A percentile compares a stretch with the other conserved stretches of the same genome.
phyloP scores from a whole-genome alignment of 2,329 filamentous ascomycete genomes.

The Exophiala lecanii-corni region DNA sequence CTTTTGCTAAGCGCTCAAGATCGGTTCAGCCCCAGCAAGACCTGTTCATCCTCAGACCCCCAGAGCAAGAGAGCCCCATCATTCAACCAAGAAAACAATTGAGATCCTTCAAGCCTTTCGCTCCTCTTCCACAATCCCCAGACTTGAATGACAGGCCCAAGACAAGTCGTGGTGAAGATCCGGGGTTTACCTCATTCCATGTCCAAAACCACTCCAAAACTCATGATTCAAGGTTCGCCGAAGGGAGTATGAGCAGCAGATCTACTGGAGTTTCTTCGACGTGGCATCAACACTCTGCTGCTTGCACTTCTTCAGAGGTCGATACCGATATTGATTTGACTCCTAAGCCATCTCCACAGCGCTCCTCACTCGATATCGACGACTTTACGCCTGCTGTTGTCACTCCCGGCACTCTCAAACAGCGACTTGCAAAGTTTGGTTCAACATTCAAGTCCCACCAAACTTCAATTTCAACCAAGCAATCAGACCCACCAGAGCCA shows the following conservation, averaged over 20 bases:
- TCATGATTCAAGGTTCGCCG: constrained; percentile 57
- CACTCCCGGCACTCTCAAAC: constrained; percentile 21
- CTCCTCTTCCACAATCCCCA: constrained; percentile 1
- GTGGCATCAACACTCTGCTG: constrained; percentile 19
- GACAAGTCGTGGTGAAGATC: constrained; percentile 12
- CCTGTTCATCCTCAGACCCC: constrained; percentile 7
- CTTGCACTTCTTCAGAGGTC: constrained; percentile 9
- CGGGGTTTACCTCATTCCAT: not conserved
- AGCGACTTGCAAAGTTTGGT: constrained; percentile 20
- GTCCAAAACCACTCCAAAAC: not conserved
- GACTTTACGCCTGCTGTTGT: constrained; percentile 22
- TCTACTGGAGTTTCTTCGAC: constrained; percentile 24
- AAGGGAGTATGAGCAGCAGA: constrained; percentile 84
- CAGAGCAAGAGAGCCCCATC: constrained; percentile 4
- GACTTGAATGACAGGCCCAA: constrained; percentile 17
- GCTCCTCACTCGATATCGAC: constrained; percentile 22
- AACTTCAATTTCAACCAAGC: not conserved
- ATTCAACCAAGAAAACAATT: constrained; percentile 13
- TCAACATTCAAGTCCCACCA: constrained; percentile 15
- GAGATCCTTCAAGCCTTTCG: constrained; percentile 9
- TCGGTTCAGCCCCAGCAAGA: constrained; percentile 3
- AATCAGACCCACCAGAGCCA: constrained; percentile 2
- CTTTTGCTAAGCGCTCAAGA: constrained; percentile 2
- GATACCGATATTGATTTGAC: constrained; percentile 17
- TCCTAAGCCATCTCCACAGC: constrained; percentile 14